Base-by-base conservation (phyloP, 345 rosid species). In the Corchorus capsularis region DNA sequence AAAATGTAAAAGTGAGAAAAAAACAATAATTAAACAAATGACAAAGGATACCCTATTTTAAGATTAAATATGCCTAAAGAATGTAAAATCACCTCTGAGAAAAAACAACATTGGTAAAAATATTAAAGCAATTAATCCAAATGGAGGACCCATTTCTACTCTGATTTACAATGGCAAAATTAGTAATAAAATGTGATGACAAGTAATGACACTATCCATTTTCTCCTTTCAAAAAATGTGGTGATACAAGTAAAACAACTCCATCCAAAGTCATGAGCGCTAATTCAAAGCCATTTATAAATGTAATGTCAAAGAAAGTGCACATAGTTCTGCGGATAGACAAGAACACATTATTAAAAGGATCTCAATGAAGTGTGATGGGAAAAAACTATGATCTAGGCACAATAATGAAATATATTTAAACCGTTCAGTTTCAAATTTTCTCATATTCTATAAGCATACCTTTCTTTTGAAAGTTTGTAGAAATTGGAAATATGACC, bases 391-490 rank as follows among this genome's bases (percentile, higher is more conserved):
- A 65, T 27, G 69, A 50, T 50, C 49, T 16, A 50, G 45, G 57
- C 22, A 45, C 7, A 50, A 16, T 1, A 17, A 43, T 50, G 27
- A n/a, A 32, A 62, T 17, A 62, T 75, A 82, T 59, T 20, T 27
- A 69, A 74, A 78, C 32, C 64, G 74, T 78, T 11, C 14, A 14
- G 41, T 55, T 72, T 45, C 17, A 64, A 56, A 35, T n/a, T 27
- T 72, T 10, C 9, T 35, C 49, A n/a, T 8, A 46, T 68, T 56
- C 66, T 41, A 62, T 37, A 27, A 37, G 32, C 70, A 53, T 86
- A 96, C 99, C 99, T 96, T 84, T 96, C 98, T 86, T 96, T 96
- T 22, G 99, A 86, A 66, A 93, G 97, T 84, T 89, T 91, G 82
- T 88, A 89, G 78, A 89, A 92, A 86, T 92, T 94, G 76, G 90